Evolutionary conservation across 2,329 filamentous ascomycete genomes (phyloP), one percentile per base, ranked within the genome.

Genomic region (Ceratocystiopsis brevicomis): DNA sequence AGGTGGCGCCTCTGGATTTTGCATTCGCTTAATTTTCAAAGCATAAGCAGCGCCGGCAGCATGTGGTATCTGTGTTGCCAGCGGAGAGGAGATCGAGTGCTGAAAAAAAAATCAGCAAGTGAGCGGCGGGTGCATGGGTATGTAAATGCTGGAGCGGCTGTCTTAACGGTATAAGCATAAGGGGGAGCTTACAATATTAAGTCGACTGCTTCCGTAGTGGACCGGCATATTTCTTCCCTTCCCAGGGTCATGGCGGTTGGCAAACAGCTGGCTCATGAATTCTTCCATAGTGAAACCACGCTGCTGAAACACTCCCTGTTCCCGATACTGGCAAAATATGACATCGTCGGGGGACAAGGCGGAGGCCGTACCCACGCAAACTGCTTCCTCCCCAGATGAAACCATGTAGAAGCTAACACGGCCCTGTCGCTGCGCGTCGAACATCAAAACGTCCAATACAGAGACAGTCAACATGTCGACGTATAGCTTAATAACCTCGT

Each of bases 371-470:
- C 86, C 90, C 3, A 98, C 79, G 38, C 84, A 83, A 42, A 94
- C 86, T 33, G 88, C 90, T 67, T 98, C 90, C 64, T 95, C 87
- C 45, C 87, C 87, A 0, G 86, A 83, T 35, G 82, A 88, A 55
- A 88, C 88, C 83, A 98, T 96, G 62, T 98, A 98, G 62, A 98
- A 98, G 59, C 80, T 87, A 44, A 94, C 63, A 17, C 85, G 76
- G n/a, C 87, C 87, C 61, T 98, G 90, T 39, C 90, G 71, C 61
- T 98, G 90, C 0, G 90, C 87, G 55, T 98, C 90, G 56, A 94
- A 95, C 87, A 96, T 96, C 57, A 96, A 82, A 44, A 93, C 61
- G 57, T 98, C 90, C 85, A 98, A 90, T 51, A 96, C 81, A 44
- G 81, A 76, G 11, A 78, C 65, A 34, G 67, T 70, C 11, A 81